Percentiles rank a stretch among this genome's conserved stretches.
phyloP scores from a whole-genome alignment of 108 stramenopile species.

The Cyclotella choctawhatcheeana region DNA sequence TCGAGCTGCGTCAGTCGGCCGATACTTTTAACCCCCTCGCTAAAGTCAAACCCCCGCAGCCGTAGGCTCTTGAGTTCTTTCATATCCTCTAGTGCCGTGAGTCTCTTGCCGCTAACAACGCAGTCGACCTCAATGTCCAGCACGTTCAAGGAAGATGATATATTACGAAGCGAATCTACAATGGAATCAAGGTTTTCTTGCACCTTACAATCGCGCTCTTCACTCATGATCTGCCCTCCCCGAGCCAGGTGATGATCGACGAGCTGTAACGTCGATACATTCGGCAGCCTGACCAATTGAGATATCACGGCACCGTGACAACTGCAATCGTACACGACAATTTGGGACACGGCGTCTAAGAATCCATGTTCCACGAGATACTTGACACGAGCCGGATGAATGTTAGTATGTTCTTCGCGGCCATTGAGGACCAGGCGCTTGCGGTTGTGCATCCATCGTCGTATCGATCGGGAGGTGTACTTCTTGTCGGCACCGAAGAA shows the following conservation, averaged over 20 bases:
- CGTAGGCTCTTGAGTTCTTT: slow-evolving; percentile 26
- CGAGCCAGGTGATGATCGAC: too few relatives aligned
- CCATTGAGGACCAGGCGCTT: slow-evolving; percentile 30
- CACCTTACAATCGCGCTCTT: background rate
- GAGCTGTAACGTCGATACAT: slow-evolving; percentile 23
- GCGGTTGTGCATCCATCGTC: slow-evolving; percentile 37
- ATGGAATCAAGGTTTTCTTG: slow-evolving; percentile 30
- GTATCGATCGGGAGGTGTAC: slow-evolving; percentile 11
- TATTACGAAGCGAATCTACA: slow-evolving; percentile 10
- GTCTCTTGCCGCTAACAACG: slow-evolving; percentile 33
- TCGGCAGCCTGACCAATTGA: slow-evolving; percentile 18
- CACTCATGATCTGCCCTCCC: slow-evolving; percentile 12
- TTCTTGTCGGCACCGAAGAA: slow-evolving; percentile 21
- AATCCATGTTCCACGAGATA: slow-evolving; percentile 31
- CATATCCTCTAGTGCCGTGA: slow-evolving; percentile 27
- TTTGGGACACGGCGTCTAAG: slow-evolving; percentile 32
- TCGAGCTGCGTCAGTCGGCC: slow-evolving; percentile 11
- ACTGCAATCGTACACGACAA: slow-evolving; percentile 41
- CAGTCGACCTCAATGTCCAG: slow-evolving; percentile 45
- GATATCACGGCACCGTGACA: slow-evolving; percentile 21
- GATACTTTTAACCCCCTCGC: slow-evolving; percentile 31
- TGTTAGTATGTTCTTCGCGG: slow-evolving; percentile 12
- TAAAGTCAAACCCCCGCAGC: slow-evolving; percentile 45
- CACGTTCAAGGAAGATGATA: slow-evolving; percentile 21
- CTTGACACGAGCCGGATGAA: slow-evolving; percentile 23